These are phyloP conservation scores for Irpex sp. DNA, from an alignment of 1,284 basidiomycete genomes.

Conservation along the genomic window DNA sequence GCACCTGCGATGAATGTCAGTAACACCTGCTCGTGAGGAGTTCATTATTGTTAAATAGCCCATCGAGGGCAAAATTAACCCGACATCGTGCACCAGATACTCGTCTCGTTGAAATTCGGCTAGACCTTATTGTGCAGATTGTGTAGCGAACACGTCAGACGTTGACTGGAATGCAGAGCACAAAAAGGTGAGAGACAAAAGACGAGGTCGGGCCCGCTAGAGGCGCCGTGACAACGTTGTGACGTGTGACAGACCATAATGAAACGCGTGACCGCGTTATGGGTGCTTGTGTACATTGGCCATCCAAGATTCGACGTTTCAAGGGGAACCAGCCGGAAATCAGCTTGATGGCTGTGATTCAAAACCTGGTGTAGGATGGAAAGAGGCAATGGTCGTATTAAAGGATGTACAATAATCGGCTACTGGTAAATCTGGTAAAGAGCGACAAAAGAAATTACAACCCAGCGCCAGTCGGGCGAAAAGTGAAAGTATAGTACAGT, in stretches of 20 bases:
- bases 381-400: slow-evolving; percentile 1
- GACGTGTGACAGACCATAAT: background rate
- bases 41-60: background rate
- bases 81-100: background rate
- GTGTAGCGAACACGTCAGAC: background rate
- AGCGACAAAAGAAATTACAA: background rate
- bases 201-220: background rate
- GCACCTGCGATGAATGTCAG: background rate
- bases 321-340: background rate
- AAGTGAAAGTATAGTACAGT: background rate
- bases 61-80: background rate
- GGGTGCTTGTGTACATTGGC: slow-evolving; percentile 9
- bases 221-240: background rate
- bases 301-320: slow-evolving; percentile 4
- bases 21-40: background rate
- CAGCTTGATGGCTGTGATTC: slow-evolving; percentile 1
- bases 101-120: background rate
- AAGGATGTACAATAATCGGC: slow-evolving; percentile 3
- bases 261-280: slow-evolving; percentile 6
- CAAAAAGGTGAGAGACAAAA: slow-evolving; percentile 3
- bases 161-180: background rate
- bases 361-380: background rate
- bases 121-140: background rate
- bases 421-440: background rate
- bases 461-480: background rate